Evolutionary conservation across 2,329 filamentous ascomycete species (phyloP).

Genomic region (Aureobasidium musti): DNA sequence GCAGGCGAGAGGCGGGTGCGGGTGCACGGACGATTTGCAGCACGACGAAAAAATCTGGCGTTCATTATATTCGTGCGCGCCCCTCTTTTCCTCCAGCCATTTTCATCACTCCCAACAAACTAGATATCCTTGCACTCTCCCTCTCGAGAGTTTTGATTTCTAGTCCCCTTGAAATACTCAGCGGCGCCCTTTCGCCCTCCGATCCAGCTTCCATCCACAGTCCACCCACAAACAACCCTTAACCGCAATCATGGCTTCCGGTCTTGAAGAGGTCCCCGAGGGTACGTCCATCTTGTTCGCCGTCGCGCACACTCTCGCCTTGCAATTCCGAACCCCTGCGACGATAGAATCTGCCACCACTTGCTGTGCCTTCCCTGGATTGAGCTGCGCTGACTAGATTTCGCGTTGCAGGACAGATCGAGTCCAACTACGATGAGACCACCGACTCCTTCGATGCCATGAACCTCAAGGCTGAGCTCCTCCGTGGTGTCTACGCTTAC

Average conservation of each 20-base stretch:
- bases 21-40: slow-evolving; percentile 9
- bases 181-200: slow-evolving; percentile 44
- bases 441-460: slow-evolving; percentile 99
- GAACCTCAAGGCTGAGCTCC: slow-evolving; percentile 94
- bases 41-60: neutral
- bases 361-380: neutral
- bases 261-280: slow-evolving; percentile 97
- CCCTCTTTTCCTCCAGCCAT: slow-evolving; percentile 28
- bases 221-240: slow-evolving; percentile 42
- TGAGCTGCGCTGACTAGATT: slow-evolving; percentile 24
- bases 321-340: neutral
- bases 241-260: slow-evolving; percentile 96
- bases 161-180: slow-evolving; percentile 44
- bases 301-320: neutral
- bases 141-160: slow-evolving; percentile 50
- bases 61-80: slow-evolving; percentile 24
- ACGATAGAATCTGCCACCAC: neutral
- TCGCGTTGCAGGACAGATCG: slow-evolving; percentile 80
- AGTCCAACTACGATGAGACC: slow-evolving; percentile 99
- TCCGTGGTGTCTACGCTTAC: slow-evolving; percentile 98
- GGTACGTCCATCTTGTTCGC: slow-evolving; percentile 61
- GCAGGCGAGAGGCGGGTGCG: slow-evolving; percentile 17
- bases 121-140: slow-evolving; percentile 51
- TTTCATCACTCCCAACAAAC: slow-evolving; percentile 38
- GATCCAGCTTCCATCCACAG: slow-evolving; percentile 42